phyloP scores from a whole-genome alignment of 352 stramenopile species.

The Pythium grandisporangium region DNA sequence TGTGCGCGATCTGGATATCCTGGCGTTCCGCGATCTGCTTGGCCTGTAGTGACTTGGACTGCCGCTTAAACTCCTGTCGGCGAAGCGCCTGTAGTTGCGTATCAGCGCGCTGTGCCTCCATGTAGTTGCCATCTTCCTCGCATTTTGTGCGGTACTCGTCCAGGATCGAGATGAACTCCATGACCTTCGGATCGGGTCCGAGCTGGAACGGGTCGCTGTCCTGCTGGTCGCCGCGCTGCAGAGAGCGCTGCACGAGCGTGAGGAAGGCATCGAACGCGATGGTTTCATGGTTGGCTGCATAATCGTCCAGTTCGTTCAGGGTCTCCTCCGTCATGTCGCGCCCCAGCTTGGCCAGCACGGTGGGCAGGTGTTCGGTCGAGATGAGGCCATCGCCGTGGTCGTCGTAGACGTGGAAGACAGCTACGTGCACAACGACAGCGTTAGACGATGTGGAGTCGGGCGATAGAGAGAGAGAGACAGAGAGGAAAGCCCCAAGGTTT shows the following conservation, averaged over 20 bases:
- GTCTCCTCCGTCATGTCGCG: slow-evolving; percentile 60
- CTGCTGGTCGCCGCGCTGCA: slow-evolving; percentile 32
- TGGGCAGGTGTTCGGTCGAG: slow-evolving; percentile 50
- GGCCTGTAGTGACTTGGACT: slow-evolving; percentile 87
- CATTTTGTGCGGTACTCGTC: slow-evolving; percentile 93
- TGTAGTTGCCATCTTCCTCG: slow-evolving; percentile 91
- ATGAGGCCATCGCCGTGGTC: slow-evolving; percentile 49
- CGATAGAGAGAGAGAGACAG: neutral
- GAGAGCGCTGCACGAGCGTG: slow-evolving; percentile 32
- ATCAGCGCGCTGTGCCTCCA: slow-evolving; percentile 87
- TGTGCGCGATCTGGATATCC: slow-evolving; percentile 93
- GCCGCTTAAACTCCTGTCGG: slow-evolving; percentile 88
- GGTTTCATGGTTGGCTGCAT: slow-evolving; percentile 28
- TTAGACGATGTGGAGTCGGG: neutral
- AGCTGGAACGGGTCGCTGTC: slow-evolving; percentile 35
- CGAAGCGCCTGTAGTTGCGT: slow-evolving; percentile 82
- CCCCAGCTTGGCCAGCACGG: slow-evolving; percentile 69
- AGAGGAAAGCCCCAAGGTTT: neutral
- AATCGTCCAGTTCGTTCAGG: slow-evolving; percentile 52
- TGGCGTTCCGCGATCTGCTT: slow-evolving; percentile 88
- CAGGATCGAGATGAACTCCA: slow-evolving; percentile 91
- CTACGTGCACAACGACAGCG: slow-evolving; percentile 18
- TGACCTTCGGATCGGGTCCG: slow-evolving; percentile 85
- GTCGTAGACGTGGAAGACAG: slow-evolving; percentile 77
- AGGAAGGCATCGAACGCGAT: slow-evolving; percentile 67